phyloP scores from a whole-genome alignment of 345 rosid genomes.

The Lagerstroemia speciosa region DNA sequence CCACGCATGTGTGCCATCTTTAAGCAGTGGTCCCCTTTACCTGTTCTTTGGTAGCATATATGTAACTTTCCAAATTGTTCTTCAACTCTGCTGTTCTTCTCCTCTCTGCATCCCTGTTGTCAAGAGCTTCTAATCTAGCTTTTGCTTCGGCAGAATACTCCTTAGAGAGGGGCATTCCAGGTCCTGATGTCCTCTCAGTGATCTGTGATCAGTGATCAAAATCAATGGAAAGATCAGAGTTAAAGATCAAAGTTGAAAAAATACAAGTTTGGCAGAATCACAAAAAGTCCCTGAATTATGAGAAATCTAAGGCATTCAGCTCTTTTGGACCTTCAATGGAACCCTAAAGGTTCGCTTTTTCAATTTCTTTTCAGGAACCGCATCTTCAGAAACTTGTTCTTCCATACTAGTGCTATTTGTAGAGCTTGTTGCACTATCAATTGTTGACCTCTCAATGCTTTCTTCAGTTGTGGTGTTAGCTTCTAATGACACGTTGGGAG shows the following conservation, averaged over 20 bases:
- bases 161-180: slow-evolving; percentile 57
- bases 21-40: slow-evolving; percentile 17
- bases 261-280: neutral
- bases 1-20: neutral
- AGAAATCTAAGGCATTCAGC: slow-evolving; percentile 1
- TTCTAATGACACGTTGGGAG: slow-evolving; percentile 46
- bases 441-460: slow-evolving; percentile 34
- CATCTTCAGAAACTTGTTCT: slow-evolving; percentile 41
- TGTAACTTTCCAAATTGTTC: slow-evolving; percentile 85
- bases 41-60: slow-evolving; percentile 95
- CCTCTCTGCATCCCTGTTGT: slow-evolving; percentile 83
- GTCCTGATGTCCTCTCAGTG: slow-evolving; percentile 69
- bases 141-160: slow-evolving; percentile 67
- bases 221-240: neutral
- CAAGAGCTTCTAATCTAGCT: slow-evolving; percentile 61
- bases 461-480: slow-evolving; percentile 41
- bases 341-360: slow-evolving; percentile 74
- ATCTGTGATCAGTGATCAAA: slow-evolving; percentile 33
- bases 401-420: slow-evolving; percentile 28
- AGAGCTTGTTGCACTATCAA: slow-evolving; percentile 33
- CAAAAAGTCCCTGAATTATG: neutral
- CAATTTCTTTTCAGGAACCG: slow-evolving; percentile 65
- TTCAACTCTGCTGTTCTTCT: slow-evolving; percentile 90
- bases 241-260: too few relatives aligned
- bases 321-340: slow-evolving; percentile 59